Conservation (phyloP, 2,329 filamentous ascomycete genomes). For the Xylaria sp. region DNA sequence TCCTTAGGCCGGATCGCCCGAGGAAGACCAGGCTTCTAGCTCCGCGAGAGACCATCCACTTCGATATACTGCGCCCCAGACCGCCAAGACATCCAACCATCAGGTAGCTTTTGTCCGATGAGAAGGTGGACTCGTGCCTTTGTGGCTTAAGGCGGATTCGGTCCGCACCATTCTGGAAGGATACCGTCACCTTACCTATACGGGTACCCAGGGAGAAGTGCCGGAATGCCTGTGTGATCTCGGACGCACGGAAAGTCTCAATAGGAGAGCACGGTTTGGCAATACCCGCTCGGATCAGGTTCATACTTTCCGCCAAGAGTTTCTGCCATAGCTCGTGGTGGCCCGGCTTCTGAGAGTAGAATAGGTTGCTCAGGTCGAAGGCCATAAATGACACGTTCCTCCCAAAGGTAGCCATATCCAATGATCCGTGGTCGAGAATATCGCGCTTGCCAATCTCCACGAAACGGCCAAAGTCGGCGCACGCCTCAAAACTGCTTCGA, state of each 20-base stretch:
- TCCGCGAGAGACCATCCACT: slow-evolving; percentile 32
- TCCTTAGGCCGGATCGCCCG: slow-evolving; percentile 31
- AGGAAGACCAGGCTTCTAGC: slow-evolving; percentile 37
- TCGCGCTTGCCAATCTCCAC: slow-evolving; percentile 15
- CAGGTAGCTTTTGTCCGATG: slow-evolving; percentile 32
- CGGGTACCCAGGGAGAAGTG: slow-evolving; percentile 3
- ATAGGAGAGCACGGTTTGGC: slow-evolving; percentile 3
- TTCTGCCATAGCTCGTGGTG: slow-evolving; percentile 39
- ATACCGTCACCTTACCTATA: slow-evolving; percentile 8
- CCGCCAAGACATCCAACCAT: slow-evolving; percentile 38
- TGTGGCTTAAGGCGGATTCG: not conserved
- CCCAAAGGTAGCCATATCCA: slow-evolving; percentile 3
- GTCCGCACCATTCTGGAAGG: slow-evolving; percentile 1
- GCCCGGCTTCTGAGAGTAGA: not conserved
- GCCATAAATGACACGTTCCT: slow-evolving; percentile 5
- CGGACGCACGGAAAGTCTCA: not conserved
- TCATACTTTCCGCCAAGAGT: slow-evolving; percentile 22
- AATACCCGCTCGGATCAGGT: slow-evolving; percentile 1
- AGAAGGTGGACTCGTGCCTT: slow-evolving; percentile 10
- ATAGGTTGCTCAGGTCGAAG: slow-evolving; percentile 10
- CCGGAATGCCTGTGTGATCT: slow-evolving; percentile 6
- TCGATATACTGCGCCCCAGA: slow-evolving; percentile 25
- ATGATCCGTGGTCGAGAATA: not conserved
- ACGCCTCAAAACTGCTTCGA: slow-evolving; percentile 10
- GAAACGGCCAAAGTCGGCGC: slow-evolving; percentile 18